These are phyloP conservation scores for Pisolithus orientalis DNA, from an alignment of 768 basidiomycete genomes.

Conservation along the genomic window DNA sequence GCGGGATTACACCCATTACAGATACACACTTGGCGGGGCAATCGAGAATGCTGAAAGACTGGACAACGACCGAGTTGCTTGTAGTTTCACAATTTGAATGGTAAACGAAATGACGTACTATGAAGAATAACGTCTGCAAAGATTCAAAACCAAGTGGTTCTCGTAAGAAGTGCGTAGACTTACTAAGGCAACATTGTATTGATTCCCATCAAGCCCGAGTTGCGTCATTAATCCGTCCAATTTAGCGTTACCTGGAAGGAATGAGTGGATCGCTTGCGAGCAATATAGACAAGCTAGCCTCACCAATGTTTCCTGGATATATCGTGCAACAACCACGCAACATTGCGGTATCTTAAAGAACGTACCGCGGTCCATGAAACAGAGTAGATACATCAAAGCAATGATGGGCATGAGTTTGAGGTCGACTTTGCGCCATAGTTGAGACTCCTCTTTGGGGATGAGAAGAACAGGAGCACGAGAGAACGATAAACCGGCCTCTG, in stretches of 20 bases:
- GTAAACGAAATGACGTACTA: constrained; percentile 35
- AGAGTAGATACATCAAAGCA: constrained; percentile 51
- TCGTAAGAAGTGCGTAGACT: constrained; percentile 17
- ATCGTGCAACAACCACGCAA: no score
- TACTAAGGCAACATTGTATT: constrained; percentile 61
- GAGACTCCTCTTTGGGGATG: constrained; percentile 43
- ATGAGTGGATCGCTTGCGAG: background rate
- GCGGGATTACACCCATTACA: background rate
- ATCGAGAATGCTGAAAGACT: background rate
- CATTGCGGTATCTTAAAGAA: background rate
- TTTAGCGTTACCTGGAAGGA: constrained; percentile 46
- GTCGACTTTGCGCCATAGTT: constrained; percentile 52
- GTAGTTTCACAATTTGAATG: background rate
- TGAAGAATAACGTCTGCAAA: constrained; percentile 56
- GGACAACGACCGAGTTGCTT: background rate
- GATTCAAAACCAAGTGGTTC: background rate
- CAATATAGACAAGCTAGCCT: background rate
- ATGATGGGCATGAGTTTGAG: constrained; percentile 49
- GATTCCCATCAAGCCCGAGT: constrained; percentile 46
- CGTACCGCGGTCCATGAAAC: constrained; percentile 55
- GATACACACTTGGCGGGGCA: background rate
- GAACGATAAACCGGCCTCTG: no score
- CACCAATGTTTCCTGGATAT: constrained; percentile 2
- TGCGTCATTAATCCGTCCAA: constrained; percentile 52
- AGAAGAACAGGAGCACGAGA: background rate